Evolutionary conservation across 306 rosid species (phyloP).

Genomic region (Corylus avellana): DNA sequence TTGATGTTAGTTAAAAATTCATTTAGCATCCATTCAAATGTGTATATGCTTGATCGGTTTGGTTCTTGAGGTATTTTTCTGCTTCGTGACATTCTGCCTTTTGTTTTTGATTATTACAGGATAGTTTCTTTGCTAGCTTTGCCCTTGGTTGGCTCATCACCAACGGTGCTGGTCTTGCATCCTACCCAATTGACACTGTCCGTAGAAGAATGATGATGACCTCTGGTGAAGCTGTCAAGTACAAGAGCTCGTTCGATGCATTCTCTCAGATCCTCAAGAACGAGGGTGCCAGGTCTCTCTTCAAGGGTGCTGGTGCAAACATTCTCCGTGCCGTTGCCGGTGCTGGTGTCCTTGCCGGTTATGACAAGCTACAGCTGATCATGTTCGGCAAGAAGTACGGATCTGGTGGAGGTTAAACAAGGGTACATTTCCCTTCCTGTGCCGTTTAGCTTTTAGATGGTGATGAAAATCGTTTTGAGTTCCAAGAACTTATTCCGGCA

Average conservation of each 20-base stretch:
- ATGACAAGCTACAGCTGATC: slow-evolving; percentile 79
- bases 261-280: slow-evolving; percentile 77
- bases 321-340: slow-evolving; percentile 90
- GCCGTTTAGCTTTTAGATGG: slow-evolving; percentile 54
- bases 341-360: slow-evolving; percentile 96
- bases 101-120: slow-evolving; percentile 15
- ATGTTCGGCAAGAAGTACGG: slow-evolving; percentile 89
- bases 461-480: slow-evolving; percentile 71
- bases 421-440: slow-evolving; percentile 6
- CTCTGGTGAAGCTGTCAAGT: slow-evolving; percentile 93
- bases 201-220: slow-evolving; percentile 99
- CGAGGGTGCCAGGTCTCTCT: slow-evolving; percentile 83
- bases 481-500: slow-evolving; percentile 55
- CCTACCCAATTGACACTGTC: slow-evolving; percentile 93
- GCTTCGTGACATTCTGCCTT: neutral
- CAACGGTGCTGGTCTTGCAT: slow-evolving; percentile 87
- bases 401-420: slow-evolving; percentile 66
- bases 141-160: slow-evolving; percentile 94
- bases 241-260: slow-evolving; percentile 80
- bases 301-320: slow-evolving; percentile 97
- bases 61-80: neutral
- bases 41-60: neutral
- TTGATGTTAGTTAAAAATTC: neutral
- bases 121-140: slow-evolving; percentile 83
- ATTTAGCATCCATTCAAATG: too few species aligned